Evolutionary conservation across 2,329 filamentous ascomycete species (phyloP), one percentile per base, ranked within the genome.

Genomic region (Alternaria ethzedia): DNA sequence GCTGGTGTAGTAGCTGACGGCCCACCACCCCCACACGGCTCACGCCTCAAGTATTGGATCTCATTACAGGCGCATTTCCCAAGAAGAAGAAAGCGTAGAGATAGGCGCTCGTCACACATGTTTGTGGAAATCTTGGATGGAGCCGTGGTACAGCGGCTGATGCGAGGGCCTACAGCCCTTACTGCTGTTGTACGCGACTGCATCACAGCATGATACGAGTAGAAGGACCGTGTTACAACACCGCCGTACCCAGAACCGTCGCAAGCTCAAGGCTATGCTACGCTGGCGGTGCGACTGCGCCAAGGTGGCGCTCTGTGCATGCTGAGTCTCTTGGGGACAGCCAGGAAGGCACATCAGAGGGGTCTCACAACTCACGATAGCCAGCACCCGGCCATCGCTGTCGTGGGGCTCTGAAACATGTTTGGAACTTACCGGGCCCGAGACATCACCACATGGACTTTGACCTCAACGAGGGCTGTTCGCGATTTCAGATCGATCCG

Each of bases 111-210:
- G 64, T 64, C 61, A 47, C 52, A 61, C 64, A 54, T 60, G 43
- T 47, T 62, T 66, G 52, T 56, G 30, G 60, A 47, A 32, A 59
- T 41, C 55, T 57, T 45, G 44, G 54, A 55, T 44, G 17, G 49
- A 32, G 36, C 44, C 44, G 64, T 70, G 45, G 46, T 60, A 67
- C 65, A 59, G 59, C 69, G 56, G 67, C 64, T 62, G 67, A 64
- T 50, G 32, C 32, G 25, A 58, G 47, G 43, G 49, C 50, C 26
- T 59, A 60, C 59, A 62, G 61, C 52, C 55, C 46, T 49, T 55
- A 28, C 32, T 30, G 28, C 21, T 50, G 50, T 65, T 51, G 57
- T 25, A 59, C 47, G 47, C 32, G 30, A 41, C 58, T 54, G 44
- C 51, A 45, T 50, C 41, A 57, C 43, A 20, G 57, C 49, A 32